Percentiles rank a stretch among this genome's conserved stretches.
Evolutionary conservation across 164 flowering plant species (phyloP).

Genomic region (Akebia trifoliata): DNA sequence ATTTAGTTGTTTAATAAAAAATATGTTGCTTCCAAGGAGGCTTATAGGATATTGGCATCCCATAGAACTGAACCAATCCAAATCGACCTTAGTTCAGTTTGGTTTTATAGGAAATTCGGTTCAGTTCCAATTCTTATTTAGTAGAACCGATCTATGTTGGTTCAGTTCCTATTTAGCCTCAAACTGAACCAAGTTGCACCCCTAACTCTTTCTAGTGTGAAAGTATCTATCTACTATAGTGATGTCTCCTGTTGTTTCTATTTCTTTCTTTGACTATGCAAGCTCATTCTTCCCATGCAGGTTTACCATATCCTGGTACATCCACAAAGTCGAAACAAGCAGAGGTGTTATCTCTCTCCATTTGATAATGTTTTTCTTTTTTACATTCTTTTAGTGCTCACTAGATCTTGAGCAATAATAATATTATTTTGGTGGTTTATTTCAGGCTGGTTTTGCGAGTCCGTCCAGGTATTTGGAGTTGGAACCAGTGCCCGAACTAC

Average conservation of each 20-base stretch:
- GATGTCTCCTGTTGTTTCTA: not conserved
- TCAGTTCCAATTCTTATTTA: too few species aligned
- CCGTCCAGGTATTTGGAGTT: constrained; percentile 1
- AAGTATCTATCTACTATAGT: not conserved
- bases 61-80: too few species aligned
- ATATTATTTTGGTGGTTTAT: not conserved
- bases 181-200: too few species aligned
- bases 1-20: too few species aligned
- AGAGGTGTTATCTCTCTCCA: constrained; percentile 1
- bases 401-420: not conserved
- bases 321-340: not conserved
- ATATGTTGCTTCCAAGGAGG: too few species aligned
- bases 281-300: not conserved
- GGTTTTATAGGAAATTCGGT: too few species aligned
- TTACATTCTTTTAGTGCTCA: not conserved
- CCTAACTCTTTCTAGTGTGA: too few species aligned
- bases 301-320: not conserved
- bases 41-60: too few species aligned
- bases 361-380: not conserved
- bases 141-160: too few species aligned
- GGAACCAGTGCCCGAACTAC: constrained; percentile 7
- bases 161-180: too few species aligned
- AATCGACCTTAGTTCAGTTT: too few species aligned
- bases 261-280: not conserved
- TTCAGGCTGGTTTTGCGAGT: constrained; percentile 3